A percentile compares a stretch with the other conserved stretches of the same genome.
Evolutionary conservation across 768 basidiomycete species (phyloP).

Genomic region (Suillus occidentalis): DNA sequence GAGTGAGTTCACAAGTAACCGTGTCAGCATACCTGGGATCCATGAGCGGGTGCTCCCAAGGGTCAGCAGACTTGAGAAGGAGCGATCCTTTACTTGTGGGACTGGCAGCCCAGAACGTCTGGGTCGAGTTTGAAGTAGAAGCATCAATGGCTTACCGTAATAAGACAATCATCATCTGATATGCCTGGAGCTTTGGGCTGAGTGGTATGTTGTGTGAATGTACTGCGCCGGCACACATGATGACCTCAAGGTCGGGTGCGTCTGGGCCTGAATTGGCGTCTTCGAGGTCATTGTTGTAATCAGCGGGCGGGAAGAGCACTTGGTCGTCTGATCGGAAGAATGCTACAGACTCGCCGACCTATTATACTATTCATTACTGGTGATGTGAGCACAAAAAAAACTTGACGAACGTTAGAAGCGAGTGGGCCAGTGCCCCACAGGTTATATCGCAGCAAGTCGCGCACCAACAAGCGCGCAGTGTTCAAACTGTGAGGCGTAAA

Average conservation of each 20-base stretch:
- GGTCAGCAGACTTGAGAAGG: slow-evolving; percentile 39
- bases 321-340: slow-evolving; percentile 35
- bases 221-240: slow-evolving; percentile 14
- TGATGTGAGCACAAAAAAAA: background rate
- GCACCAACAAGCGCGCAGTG: slow-evolving; percentile 27
- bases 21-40: slow-evolving; percentile 40
- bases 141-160: slow-evolving; percentile 22
- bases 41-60: slow-evolving; percentile 42
- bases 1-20: slow-evolving; percentile 17
- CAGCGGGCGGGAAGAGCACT: slow-evolving; percentile 29
- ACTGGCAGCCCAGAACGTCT: slow-evolving; percentile 21
- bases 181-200: slow-evolving; percentile 16
- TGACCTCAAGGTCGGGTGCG: slow-evolving; percentile 31
- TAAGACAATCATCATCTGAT: slow-evolving; percentile 18
- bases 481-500: slow-evolving; percentile 27
- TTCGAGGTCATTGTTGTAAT: slow-evolving; percentile 28
- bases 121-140: background rate
- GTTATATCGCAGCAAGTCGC: slow-evolving; percentile 43
- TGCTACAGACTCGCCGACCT: slow-evolving; percentile 30
- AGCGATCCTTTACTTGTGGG: slow-evolving; percentile 46
- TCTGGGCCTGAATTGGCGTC: slow-evolving; percentile 30
- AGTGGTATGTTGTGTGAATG: background rate
- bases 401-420: slow-evolving; percentile 47
- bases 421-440: slow-evolving; percentile 49
- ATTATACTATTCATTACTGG: slow-evolving; percentile 3